Base-by-base conservation (phyloP, 75 land plant species). In the Gnetum montanum region DNA sequence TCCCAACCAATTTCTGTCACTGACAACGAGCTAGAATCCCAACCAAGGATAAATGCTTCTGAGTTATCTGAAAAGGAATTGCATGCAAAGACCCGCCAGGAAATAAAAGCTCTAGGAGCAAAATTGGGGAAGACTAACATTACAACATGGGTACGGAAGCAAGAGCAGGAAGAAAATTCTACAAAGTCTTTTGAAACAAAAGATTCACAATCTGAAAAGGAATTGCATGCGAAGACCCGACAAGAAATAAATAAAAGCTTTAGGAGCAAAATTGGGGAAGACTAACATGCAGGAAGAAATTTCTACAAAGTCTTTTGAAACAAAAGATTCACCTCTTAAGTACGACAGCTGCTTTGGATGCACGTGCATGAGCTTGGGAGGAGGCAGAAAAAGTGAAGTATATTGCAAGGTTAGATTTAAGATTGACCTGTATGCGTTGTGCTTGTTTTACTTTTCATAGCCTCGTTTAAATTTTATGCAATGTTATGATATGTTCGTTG, bases 341-440 rank as follows among this genome's bases (percentile, higher is more conserved):
- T n/a, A 64, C 71, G 33, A 70, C 53, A 59, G 65, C 57, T 64
- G 72, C 59, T 44, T 68, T 83, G 38, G 93, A 82, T 31, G 60
- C 75, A 24, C 79, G 84, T 54, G 96, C 96, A 44, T 43, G 70
- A 34, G 93, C 96, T 27, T 90, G 96, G 96, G 96, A 86, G 63
- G 93, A 86, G 31, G 96, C 93, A 36, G 92, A 86, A 64, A 82
- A 80, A 50, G 80, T 93, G 35, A 90, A 90, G 63, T 87, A 83
- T 51, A 48, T 69, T 49, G 92, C 96, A 62, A 83, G 96, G 96
- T 90, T 40, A 43, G n/a, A n/a, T n/a, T n/a, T n/a, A n/a, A n/a
- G n/a, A n/a, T n/a, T n/a, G n/a, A n/a, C n/a, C n/a, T n/a, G n/a
- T n/a, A n/a, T n/a, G n/a, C n/a, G n/a, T n/a, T n/a, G n/a, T n/a